These are phyloP conservation scores for Jamesozyma piceae DNA, from an alignment of 805 yeast genomes.

Conservation along the genomic window DNA sequence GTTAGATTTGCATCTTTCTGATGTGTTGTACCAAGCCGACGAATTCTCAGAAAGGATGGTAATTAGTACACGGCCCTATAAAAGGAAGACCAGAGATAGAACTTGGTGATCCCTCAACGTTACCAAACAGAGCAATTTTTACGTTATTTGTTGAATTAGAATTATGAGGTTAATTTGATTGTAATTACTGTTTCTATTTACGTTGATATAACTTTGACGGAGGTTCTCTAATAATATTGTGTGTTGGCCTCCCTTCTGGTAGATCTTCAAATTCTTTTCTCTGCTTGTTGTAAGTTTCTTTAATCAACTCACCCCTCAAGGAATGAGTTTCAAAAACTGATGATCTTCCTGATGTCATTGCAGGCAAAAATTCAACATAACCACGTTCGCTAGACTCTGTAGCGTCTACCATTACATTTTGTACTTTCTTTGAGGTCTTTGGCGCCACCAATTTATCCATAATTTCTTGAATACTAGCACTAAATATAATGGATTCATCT, in stretches of 20 bases:
- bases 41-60: no score
- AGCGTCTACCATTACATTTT: slow-evolving; percentile 57
- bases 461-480: slow-evolving; percentile 55
- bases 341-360: slow-evolving; percentile 15
- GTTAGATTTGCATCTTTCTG: no score
- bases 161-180: no score
- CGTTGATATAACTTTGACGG: not conserved
- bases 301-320: slow-evolving; percentile 25
- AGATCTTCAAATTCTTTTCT: slow-evolving; percentile 20
- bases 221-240: slow-evolving; percentile 1
- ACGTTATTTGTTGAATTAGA: no score
- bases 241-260: not conserved
- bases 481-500: slow-evolving; percentile 52
- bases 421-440: slow-evolving; percentile 38
- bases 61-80: no score
- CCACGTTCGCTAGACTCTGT: slow-evolving; percentile 30
- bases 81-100: no score
- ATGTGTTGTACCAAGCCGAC: no score
- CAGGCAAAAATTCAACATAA: slow-evolving; percentile 25
- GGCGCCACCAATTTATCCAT: slow-evolving; percentile 56
- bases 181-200: not conserved
- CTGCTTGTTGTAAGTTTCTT: slow-evolving; percentile 28
- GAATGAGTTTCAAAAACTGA: slow-evolving; percentile 46
- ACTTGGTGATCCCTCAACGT: no score
- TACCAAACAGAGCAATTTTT: no score